Evolutionary conservation across 2,329 filamentous ascomycete species (phyloP).

Genomic region (Macrophomina tecta): DNA sequence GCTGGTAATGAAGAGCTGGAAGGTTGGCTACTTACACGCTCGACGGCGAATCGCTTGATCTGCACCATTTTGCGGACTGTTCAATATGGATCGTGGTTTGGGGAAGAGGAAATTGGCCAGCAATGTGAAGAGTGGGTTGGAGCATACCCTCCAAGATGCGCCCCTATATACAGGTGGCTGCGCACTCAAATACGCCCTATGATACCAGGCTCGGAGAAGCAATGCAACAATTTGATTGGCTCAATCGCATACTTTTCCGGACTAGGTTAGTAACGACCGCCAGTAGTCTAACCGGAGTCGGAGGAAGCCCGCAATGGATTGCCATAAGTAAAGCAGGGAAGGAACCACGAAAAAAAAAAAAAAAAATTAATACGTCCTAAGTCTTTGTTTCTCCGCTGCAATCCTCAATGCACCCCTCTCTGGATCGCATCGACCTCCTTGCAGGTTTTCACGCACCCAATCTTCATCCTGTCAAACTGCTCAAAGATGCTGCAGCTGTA

Average conservation of each 20-base stretch:
- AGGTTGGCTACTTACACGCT: not conserved
- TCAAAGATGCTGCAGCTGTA: constrained; percentile 65
- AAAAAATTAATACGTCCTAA: no score
- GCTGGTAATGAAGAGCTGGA: no score
- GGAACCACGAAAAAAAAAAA: not conserved
- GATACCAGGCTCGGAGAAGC: not conserved
- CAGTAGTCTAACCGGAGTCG: not conserved
- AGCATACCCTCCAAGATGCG: not conserved
- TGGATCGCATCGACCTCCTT: constrained; percentile 65
- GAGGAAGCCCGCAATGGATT: not conserved
- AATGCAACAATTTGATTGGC: not conserved
- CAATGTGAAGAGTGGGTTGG: not conserved
- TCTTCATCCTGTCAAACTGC: constrained; percentile 69
- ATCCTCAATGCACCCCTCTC: not conserved
- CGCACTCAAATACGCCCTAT: no score
- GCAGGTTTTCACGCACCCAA: constrained; percentile 70
- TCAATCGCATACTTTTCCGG: not conserved
- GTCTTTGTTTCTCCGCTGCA: not conserved
- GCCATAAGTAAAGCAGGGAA: not conserved
- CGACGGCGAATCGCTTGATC: constrained; percentile 13
- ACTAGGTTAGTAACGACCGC: not conserved
- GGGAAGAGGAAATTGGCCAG: no score
- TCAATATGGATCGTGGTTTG: not conserved
- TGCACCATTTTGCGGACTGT: constrained; percentile 29
- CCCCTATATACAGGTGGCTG: not conserved